Conservation (phyloP, 225 moss, liverwort and hornwort species). For the Thuidium tamariscinum region DNA sequence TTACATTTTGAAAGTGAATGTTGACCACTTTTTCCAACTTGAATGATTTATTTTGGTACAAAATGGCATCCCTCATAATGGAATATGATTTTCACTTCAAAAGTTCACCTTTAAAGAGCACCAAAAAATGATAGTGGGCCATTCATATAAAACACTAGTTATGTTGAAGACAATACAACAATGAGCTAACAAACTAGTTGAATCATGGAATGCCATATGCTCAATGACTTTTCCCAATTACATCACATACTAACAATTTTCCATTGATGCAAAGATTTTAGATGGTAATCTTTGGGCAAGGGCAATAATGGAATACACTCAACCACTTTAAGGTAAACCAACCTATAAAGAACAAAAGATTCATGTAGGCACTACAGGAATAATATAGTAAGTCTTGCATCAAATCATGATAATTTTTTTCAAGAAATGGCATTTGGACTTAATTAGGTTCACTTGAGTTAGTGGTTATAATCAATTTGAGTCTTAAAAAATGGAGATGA, state of each 20-base stretch:
- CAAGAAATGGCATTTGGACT: too few relatives aligned
- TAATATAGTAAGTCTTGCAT: too few relatives aligned
- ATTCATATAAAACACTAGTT: neutral
- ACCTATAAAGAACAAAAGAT: too few relatives aligned
- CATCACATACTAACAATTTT: neutral
- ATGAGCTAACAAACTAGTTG: neutral
- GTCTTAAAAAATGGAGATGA: too few relatives aligned
- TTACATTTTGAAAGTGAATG: neutral
- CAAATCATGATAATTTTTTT: too few relatives aligned
- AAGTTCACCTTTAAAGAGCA: neutral
- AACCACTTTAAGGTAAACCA: too few relatives aligned
- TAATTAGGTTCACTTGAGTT: too few relatives aligned
- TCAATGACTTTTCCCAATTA: neutral
- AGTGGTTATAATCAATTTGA: too few relatives aligned
- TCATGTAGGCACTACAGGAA: too few relatives aligned
- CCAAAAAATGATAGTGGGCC: neutral
- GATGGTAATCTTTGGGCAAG: too few relatives aligned
- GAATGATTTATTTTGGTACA: neutral
- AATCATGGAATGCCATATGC: neutral
- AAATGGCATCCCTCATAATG: fast-evolving
- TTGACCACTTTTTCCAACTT: fast-evolving
- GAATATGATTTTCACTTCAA: fast-evolving
- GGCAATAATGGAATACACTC: too few relatives aligned
- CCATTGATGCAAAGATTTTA: neutral
- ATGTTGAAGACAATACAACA: neutral